Evolutionary conservation across 129 eudicot genomes (phyloP), one percentile per base, ranked within the genome.

Genomic region (Arctium lappa): DNA sequence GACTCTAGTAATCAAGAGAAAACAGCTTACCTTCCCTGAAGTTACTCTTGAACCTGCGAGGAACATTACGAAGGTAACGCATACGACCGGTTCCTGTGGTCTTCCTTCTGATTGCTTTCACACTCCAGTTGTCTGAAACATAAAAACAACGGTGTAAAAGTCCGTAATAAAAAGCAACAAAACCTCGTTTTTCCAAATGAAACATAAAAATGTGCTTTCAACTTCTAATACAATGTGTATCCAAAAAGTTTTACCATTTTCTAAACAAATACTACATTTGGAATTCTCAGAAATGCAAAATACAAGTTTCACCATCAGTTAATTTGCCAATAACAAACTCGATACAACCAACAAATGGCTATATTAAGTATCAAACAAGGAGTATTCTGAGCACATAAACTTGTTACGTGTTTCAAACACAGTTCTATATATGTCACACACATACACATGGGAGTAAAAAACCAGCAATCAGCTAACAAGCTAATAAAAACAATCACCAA

Each of bases 51-150:
- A 91, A 91, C 86, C 95, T 83, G 48, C 90, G 87, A 8, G 95
- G 95, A 73, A 91, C 92, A 81, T 91, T 79, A 50, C 95, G 95
- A 34, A 91, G 86, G 87, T 91, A 87, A 85, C 91, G 87, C 95
- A 91, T 91, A 48, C 95, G 91, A 8, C 95, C 95, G 9, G 92
- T 91, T 82, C 95, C 95, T 3, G 95, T 91, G 2, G 95, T 91
- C 91, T 91, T 91, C 81, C 91, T 88, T 74, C 91, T 71, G 48
- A 88, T 88, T 1, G 91, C 91, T 79, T 88, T 88, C 72, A 37
- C 88, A 69, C 91, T 86, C 91, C 91, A 88, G 84, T 88, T 88
- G 77, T 88, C 91, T 88, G 75, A 72, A 66, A 31, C 63, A 73
- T 37, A 56, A 30, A 32, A 13, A 79, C 36, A 18, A 40, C 22